A percentile compares a stretch with the other conserved stretches of the same genome.
phyloP scores from a whole-genome alignment of 2,329 filamentous ascomycete genomes.

The Penicillium sp. region DNA sequence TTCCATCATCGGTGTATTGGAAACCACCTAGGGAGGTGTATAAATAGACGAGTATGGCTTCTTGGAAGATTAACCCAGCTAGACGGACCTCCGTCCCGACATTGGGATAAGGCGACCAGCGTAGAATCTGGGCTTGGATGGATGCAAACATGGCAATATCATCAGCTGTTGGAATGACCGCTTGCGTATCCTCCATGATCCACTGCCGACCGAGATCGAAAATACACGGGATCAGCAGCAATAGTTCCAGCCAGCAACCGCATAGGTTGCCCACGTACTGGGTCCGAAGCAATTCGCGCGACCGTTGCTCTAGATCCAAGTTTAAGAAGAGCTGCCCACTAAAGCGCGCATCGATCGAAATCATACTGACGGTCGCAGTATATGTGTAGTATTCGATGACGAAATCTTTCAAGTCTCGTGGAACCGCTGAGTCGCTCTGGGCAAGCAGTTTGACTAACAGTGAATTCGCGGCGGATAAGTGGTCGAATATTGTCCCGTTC shows the following conservation, averaged over 20 bases:
- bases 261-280: constrained; percentile 31
- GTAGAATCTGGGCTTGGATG: constrained; percentile 43
- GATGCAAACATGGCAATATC: constrained; percentile 45
- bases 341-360: constrained; percentile 39
- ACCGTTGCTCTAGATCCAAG: constrained; percentile 44
- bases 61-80: constrained; percentile 45
- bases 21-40: constrained; percentile 28
- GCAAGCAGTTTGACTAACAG: constrained; percentile 39
- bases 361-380: constrained; percentile 48
- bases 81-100: constrained; percentile 39
- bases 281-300: constrained; percentile 23
- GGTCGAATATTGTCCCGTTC: constrained; percentile 47
- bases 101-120: constrained; percentile 37
- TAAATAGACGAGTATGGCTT: constrained; percentile 46
- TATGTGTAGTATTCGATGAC: constrained; percentile 51
- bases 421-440: constrained; percentile 30
- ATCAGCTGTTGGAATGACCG: constrained; percentile 33
- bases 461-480: constrained; percentile 45
- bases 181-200: constrained; percentile 26
- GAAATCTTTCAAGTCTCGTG: constrained; percentile 43
- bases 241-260: constrained; percentile 30
- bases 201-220: constrained; percentile 35
- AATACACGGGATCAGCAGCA: constrained; percentile 30
- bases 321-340: constrained; percentile 32
- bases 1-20: constrained; percentile 22